phyloP scores from a whole-genome alignment of 768 basidiomycete genomes.

The Galerina sulciceps region DNA sequence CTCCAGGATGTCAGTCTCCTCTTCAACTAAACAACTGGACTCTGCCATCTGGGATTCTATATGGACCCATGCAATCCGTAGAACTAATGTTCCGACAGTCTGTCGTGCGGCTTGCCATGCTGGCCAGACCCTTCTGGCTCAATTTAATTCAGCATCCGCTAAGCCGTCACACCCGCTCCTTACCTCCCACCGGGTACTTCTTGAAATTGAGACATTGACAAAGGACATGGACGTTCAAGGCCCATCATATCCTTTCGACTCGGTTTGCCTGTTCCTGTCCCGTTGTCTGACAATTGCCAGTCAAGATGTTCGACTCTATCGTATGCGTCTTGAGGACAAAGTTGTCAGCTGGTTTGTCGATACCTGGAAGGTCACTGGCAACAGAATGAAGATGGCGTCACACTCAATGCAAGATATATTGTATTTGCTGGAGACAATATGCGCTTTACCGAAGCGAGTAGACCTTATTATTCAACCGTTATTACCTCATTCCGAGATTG shows the following conservation, averaged over 20 bases:
- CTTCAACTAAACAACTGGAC: constrained; percentile 17
- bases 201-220: constrained; percentile 78
- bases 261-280: constrained; percentile 84
- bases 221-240: constrained; percentile 92
- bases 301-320: constrained; percentile 82
- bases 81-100: constrained; percentile 65
- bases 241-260: constrained; percentile 83
- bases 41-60: constrained; percentile 72
- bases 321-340: constrained; percentile 87
- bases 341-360: constrained; percentile 81
- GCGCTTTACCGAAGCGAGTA: constrained; percentile 53
- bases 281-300: constrained; percentile 71
- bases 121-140: constrained; percentile 56
- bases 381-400: constrained; percentile 49
- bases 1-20: constrained; percentile 16
- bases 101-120: constrained; percentile 83
- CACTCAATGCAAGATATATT: constrained; percentile 66
- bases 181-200: constrained; percentile 58
- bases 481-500: constrained; percentile 74
- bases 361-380: constrained; percentile 56
- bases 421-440: constrained; percentile 64
- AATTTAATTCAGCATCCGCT: constrained; percentile 30
- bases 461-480: constrained; percentile 50
- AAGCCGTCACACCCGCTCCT: constrained; percentile 37
- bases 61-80: constrained; percentile 84